A percentile compares a stretch with the other conserved stretches of the same genome.
Conservation (phyloP, 2,329 filamentous ascomycete genomes). For the Chrysosporium keratinophilum region DNA sequence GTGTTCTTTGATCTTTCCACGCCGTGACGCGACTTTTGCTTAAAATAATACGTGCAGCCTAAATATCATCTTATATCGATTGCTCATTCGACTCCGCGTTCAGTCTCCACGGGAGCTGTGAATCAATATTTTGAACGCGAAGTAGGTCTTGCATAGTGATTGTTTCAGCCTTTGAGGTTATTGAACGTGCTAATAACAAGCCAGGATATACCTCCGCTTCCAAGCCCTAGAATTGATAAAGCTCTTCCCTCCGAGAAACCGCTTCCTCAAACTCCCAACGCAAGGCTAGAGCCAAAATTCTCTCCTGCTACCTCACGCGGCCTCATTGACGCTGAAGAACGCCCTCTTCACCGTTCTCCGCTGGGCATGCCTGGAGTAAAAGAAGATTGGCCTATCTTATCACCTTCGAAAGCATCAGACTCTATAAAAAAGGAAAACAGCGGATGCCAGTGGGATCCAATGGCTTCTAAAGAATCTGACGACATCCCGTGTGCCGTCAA, state of each 20-base stretch:
- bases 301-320: slow-evolving; percentile 1
- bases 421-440: not conserved
- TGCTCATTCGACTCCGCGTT: slow-evolving; percentile 3
- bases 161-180: not conserved
- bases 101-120: slow-evolving; percentile 1
- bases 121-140: not conserved
- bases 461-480: not conserved
- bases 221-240: slow-evolving; percentile 7
- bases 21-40: not conserved
- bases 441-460: not conserved
- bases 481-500: slow-evolving; percentile 6
- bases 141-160: not conserved
- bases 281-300: not conserved
- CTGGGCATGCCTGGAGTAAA: slow-evolving; percentile 9
- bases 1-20: not conserved
- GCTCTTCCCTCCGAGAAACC: slow-evolving; percentile 16
- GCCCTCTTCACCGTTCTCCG: not conserved
- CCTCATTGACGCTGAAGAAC: slow-evolving; percentile 10
- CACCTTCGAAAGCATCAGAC: slow-evolving; percentile 5
- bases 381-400: slow-evolving; percentile 14
- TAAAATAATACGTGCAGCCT: not conserved
- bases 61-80: slow-evolving; percentile 7
- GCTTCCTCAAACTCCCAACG: slow-evolving; percentile 14
- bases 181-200: not conserved
- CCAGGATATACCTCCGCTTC: not conserved